A percentile compares a stretch with the other conserved stretches of the same genome.
These are phyloP conservation scores for Themeda triandra DNA, from an alignment of 176 grass and related monocot species.

Conservation along the genomic window DNA sequence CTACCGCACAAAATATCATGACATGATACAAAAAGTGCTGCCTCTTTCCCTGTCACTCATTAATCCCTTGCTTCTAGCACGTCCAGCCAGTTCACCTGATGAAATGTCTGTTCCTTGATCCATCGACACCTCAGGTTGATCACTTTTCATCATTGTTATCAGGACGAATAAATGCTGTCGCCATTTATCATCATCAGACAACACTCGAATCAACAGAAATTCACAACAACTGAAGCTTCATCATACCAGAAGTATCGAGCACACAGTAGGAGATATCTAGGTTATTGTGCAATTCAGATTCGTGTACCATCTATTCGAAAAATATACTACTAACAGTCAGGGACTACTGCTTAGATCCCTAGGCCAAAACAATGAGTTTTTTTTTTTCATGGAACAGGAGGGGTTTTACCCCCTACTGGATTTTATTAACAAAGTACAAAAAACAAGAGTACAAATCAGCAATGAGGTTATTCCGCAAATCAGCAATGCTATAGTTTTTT, in stretches of 20 bases:
- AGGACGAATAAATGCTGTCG: not conserved
- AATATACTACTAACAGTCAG: not conserved
- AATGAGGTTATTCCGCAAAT: too few species aligned
- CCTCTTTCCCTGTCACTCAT: not conserved
- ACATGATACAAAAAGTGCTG: not conserved
- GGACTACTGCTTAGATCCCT: not conserved
- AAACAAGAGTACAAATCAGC: too few species aligned
- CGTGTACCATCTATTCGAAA: not conserved
- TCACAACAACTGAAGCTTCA: not conserved
- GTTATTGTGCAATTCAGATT: not conserved
- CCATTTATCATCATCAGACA: constrained; percentile 8
- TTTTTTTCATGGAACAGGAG: too few species aligned
- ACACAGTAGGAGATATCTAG: not conserved
- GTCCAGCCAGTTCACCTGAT: not conserved
- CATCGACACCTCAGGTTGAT: not conserved
- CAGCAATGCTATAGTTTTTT: too few species aligned
- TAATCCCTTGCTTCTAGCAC: not conserved
- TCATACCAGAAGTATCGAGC: not conserved
- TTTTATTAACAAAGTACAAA: too few species aligned
- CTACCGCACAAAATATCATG: not conserved
- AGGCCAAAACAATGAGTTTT: not conserved
- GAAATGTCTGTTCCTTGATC: not conserved
- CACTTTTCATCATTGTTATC: not conserved
- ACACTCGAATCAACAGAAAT: not conserved
- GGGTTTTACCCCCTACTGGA: too few species aligned